These are phyloP conservation scores for Ziziphus jujuba DNA, from an alignment of 306 rosid genomes.

Conservation along the genomic window DNA sequence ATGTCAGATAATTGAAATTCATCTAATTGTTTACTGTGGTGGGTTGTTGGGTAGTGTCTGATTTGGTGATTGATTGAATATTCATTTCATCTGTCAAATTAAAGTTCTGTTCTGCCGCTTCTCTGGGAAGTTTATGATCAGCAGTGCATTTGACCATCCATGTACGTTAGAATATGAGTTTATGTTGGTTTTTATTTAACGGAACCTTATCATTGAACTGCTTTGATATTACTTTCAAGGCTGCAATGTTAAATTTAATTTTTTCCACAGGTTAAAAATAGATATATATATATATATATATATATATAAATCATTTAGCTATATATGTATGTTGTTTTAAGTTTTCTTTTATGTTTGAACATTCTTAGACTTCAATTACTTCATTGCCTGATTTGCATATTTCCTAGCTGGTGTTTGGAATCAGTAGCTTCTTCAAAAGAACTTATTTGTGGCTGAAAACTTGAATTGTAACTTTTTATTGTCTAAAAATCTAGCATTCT, in stretches of 20 bases:
- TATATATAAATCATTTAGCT: neutral
- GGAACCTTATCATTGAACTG: neutral
- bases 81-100: neutral
- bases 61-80: neutral
- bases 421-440: neutral
- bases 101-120: too few species aligned
- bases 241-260: neutral
- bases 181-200: neutral
- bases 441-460: neutral
- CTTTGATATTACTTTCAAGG: too few species aligned
- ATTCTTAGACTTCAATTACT: neutral
- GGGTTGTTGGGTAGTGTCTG: neutral
- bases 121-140: too few species aligned
- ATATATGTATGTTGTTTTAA: neutral
- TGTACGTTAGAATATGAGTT: neutral
- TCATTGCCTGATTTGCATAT: neutral
- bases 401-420: neutral
- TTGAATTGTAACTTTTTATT: neutral
- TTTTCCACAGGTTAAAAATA: neutral
- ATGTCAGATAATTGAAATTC: neutral
- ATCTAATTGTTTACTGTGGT: neutral
- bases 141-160: neutral
- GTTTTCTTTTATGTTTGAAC: neutral
- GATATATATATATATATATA: too few species aligned
- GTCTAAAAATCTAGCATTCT: neutral